Evolutionary conservation across 2,329 filamentous ascomycete species (phyloP), one percentile per base, ranked within the genome.

Genomic region (Scedosporium boydii): DNA sequence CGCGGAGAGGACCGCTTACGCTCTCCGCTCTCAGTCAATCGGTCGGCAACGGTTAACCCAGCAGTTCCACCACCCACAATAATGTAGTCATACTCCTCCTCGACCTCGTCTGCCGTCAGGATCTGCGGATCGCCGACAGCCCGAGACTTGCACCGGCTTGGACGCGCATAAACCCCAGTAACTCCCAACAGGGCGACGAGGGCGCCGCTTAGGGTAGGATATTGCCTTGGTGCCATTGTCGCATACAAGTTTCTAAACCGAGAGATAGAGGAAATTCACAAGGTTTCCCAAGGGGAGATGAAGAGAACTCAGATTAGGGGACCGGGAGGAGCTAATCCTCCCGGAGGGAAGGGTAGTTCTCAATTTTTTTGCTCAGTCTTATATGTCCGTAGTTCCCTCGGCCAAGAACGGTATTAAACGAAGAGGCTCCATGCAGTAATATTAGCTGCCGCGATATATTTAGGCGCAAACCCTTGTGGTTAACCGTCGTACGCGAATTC

Each of bases 21-120:
- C 18, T 60, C 46, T 23, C 86, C 86, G 60, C 82, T 78, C 70
- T 87, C 83, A 38, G 84, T 86, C 3, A 66, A 42, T 12, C 63
- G 81, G 71, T 86, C 84, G 0, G 85, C 84, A 44, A 87, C 79
- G 58, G 77, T 75, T 44, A 87, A 80, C 60, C 86, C 86, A 59
- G 80, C 84, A 4, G 85, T 82, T 65, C 86, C 86, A n/a, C 75
- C 81, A 4, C 86, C 85, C 38, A 87, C 79, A 41, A 88, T 77
- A 61, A 88, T 83, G 73, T 87, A 88, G 70, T 87, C 85, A 67
- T 81, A 66, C 51, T 55, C 46, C 3, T 62, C 60, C 3, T 34
- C 29, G 6, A 62, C 38, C 12, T 62, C 60, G 3, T 59, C 57
- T 2, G 57, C 14, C 16, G 12, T 6, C 4, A 59, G 34, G 38